Conservation (phyloP, 1,284 basidiomycete genomes). For the Xerocomus nothofagi region DNA sequence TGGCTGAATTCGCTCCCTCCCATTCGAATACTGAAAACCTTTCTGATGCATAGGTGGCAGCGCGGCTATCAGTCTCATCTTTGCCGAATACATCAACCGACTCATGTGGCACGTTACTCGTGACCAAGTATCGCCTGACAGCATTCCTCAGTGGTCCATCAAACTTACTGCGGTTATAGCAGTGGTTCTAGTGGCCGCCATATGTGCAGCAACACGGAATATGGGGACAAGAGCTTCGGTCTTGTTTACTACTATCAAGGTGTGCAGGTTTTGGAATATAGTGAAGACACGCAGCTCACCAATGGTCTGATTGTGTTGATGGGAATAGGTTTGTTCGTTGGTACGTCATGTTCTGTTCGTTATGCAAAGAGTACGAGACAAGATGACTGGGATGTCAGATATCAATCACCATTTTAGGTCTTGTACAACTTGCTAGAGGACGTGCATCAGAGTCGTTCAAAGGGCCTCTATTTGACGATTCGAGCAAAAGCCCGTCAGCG, state of each 20-base stretch:
- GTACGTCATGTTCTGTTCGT: constrained; percentile 36
- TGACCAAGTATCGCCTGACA: constrained; percentile 67
- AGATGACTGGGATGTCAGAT: constrained; percentile 43
- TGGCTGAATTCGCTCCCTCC: background rate
- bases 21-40: constrained; percentile 3
- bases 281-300: constrained; percentile 7
- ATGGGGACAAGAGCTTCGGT: constrained; percentile 83
- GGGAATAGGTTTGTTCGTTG: constrained; percentile 53
- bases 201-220: constrained; percentile 80
- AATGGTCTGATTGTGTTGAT: background rate
- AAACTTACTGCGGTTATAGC: constrained; percentile 83
- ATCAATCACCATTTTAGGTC: constrained; percentile 69
- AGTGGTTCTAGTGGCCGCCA: constrained; percentile 66
- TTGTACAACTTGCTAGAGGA: constrained; percentile 72
- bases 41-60: constrained; percentile 49
- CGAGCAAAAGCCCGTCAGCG: constrained; percentile 75
- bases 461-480: constrained; percentile 69
- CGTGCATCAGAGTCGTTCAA: constrained; percentile 64
- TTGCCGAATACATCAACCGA: constrained; percentile 86
- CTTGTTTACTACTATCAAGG: constrained; percentile 86
- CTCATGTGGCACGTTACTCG: constrained; percentile 68
- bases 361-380: background rate
- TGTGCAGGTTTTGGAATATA: constrained; percentile 32
- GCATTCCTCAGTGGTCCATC: constrained; percentile 90
- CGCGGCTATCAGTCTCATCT: constrained; percentile 72